Conservation (phyloP, 73 alveolate species). For the Paramecium primaurelia region DNA sequence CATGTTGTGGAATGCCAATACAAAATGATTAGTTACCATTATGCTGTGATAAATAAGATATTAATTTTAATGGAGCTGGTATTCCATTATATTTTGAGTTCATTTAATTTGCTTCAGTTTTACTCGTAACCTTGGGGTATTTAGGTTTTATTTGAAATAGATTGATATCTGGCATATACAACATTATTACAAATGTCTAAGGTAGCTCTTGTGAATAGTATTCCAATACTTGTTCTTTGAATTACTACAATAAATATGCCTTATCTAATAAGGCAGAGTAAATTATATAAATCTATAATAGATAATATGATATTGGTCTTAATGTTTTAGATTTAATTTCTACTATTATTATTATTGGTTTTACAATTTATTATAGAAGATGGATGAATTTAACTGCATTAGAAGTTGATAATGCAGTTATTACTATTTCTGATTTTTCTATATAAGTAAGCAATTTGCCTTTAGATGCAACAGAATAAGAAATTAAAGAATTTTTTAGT, state of each 20-base stretch:
- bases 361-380: constrained; percentile 3
- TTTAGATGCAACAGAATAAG: constrained; percentile 14
- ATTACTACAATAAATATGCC: neutral
- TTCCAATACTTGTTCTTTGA: neutral
- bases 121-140: neutral
- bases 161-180: neutral
- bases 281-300: neutral
- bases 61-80: constrained; percentile 1
- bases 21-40: neutral
- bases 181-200: neutral
- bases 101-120: neutral
- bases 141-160: neutral
- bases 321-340: neutral
- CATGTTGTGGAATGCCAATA: constrained; percentile 17
- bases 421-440: neutral
- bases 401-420: neutral
- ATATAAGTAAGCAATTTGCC: neutral
- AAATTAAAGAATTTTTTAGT: neutral
- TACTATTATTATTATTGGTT: neutral
- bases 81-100: constrained; percentile 20
- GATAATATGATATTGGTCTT: neutral
- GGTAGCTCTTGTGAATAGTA: neutral
- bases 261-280: neutral
- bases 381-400: constrained; percentile 21
- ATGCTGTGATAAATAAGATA: constrained; percentile 6